Percentiles rank a stretch among this genome's conserved stretches.
Evolutionary conservation across 352 stramenopile genomes (phyloP).

Genomic region (Phytophthora crassamura): DNA sequence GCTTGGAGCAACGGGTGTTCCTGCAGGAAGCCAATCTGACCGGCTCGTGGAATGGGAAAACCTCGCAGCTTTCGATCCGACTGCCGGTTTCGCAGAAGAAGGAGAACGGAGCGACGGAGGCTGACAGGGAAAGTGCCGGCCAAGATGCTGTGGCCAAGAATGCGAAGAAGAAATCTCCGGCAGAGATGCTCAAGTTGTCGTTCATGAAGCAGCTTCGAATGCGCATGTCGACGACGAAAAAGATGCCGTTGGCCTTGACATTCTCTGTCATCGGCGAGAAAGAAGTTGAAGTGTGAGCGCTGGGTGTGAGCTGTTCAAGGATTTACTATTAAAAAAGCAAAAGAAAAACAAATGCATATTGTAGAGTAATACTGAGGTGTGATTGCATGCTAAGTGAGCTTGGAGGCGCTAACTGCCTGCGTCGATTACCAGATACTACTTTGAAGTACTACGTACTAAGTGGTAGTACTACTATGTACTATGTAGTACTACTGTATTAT

Average conservation of each 20-base stretch:
- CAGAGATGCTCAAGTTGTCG: constrained; percentile 45
- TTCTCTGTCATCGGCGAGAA: constrained; percentile 62
- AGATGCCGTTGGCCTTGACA: constrained; percentile 67
- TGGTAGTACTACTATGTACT: too few species aligned
- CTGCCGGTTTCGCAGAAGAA: constrained; percentile 26
- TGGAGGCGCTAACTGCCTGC: too few species aligned
- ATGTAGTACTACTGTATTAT: too few species aligned
- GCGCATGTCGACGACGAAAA: constrained; percentile 68
- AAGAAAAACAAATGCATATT: constrained; percentile 21
- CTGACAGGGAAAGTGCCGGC: constrained; percentile 9
- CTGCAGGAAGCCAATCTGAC: constrained; percentile 51
- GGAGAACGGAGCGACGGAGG: constrained; percentile 13
- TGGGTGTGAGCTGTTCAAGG: background rate
- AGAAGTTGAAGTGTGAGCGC: background rate
- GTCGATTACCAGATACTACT: too few species aligned
- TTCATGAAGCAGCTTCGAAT: constrained; percentile 74
- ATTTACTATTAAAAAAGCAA: constrained; percentile 1
- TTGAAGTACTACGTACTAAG: too few species aligned
- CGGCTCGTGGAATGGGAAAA: constrained; percentile 59
- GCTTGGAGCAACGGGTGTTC: constrained; percentile 74
- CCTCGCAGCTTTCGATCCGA: constrained; percentile 52
- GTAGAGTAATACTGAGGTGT: constrained; percentile 40
- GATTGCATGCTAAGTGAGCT: too few species aligned
- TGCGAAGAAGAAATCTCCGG: constrained; percentile 3
- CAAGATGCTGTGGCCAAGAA: constrained; percentile 7